A percentile compares a stretch with the other conserved stretches of the same genome.
Evolutionary conservation across 2,329 filamentous ascomycete genomes (phyloP).

Genomic region (Periglandula ipomoeae): DNA sequence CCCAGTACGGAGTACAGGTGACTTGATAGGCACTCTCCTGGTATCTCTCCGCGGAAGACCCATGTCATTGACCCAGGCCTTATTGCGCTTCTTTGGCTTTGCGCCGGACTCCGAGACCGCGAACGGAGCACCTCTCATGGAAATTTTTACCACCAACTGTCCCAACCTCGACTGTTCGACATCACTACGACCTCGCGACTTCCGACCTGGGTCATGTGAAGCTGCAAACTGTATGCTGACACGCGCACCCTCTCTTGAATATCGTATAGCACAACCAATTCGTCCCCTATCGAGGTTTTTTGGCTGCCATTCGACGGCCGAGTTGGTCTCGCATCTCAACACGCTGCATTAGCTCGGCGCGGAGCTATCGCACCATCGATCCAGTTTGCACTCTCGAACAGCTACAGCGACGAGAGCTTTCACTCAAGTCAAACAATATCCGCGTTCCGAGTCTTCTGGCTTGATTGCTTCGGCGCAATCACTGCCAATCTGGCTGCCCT

Average conservation of each 20-base stretch:
- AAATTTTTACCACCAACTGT: slow-evolving; percentile 20
- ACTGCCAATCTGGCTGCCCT: slow-evolving; percentile 51
- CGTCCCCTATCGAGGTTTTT: background rate
- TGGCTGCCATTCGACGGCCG: background rate
- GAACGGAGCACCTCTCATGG: slow-evolving; percentile 24
- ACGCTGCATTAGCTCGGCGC: background rate
- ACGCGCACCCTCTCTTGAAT: background rate
- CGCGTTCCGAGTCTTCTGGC: background rate
- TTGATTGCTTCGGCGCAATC: background rate
- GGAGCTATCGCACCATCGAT: background rate
- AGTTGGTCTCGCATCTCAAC: background rate
- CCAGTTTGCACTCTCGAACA: background rate
- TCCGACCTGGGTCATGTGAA: background rate
- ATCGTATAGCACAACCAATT: background rate
- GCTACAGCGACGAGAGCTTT: background rate
- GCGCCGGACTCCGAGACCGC: slow-evolving; percentile 27
- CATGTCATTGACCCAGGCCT: background rate
- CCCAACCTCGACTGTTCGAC: slow-evolving; percentile 8
- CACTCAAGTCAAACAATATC: background rate
- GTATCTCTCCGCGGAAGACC: too few relatives aligned
- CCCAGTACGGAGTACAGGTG: too few relatives aligned
- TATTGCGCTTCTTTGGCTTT: background rate
- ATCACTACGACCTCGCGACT: slow-evolving; percentile 8
- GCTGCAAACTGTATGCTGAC: background rate
- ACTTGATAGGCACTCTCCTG: too few relatives aligned